Evolutionary conservation across 1,284 basidiomycete species (phyloP), one percentile per base, ranked within the genome.

Genomic region (Naganishia sp.): DNA sequence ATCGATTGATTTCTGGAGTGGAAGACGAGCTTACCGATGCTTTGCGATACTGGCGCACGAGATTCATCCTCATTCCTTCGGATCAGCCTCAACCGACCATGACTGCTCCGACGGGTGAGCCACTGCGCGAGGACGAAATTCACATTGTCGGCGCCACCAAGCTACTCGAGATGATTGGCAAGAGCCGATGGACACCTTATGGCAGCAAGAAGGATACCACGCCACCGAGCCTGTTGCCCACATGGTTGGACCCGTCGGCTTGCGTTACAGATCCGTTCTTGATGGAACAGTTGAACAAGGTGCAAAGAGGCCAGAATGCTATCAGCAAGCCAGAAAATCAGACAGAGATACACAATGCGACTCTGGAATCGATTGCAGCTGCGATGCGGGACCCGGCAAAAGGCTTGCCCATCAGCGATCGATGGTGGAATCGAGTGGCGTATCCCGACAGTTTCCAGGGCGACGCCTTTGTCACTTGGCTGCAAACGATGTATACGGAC

Each of bases 31-130:
- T 92, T 75, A 88, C 87, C 72, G 87, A 92, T 65, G 88, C 88
- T 4, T 81, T 93, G 53, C 86, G 90, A 52, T 96, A 95, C 75
- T 98, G 94, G 92, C 86, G 94, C 6, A 96, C 94, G 0, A 85
- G 94, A n/a, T 96, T 97, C 75, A 85, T 98, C 28, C 86, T 99
- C 21, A 90, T 98, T 54, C 95, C 95, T 0, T 88, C 90, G 0
- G 84, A 86, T 11, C 88, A 88, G 65, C 83, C 84, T 43, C 90
- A 86, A 9, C 77, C 69, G 56, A 81, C 79, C 52, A 78, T 82
- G 13, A 84, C 79, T 60, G 81, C 83, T 21, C 79, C 75, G 18
- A 87, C 86, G 0, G 88, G 87, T 6, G 90, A 92, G 77, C 83
- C 83, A 68, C 84, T 92, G 65, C 87, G 89, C 71, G 88, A 92